Percentiles rank a stretch among this genome's conserved stretches.
These are phyloP conservation scores for Mariannaea elegans DNA, from an alignment of 2,329 filamentous ascomycete genomes.

Conservation along the genomic window DNA sequence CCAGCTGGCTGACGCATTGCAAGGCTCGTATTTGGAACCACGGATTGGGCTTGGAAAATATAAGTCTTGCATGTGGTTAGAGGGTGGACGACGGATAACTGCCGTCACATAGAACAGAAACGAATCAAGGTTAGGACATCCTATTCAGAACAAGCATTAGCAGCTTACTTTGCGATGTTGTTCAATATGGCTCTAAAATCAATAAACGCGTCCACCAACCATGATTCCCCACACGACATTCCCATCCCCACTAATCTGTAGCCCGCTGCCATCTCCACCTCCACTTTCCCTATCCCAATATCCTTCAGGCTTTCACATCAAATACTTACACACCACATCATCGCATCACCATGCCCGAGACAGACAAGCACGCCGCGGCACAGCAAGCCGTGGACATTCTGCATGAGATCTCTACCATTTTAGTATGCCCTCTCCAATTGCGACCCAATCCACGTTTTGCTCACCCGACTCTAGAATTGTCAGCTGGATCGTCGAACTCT, in stretches of 20 bases:
- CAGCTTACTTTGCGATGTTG: no score
- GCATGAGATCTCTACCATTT: conserved; percentile 85
- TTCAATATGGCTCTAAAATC: background rate
- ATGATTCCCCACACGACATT: conserved; percentile 34
- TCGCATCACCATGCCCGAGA: conserved; percentile 54
- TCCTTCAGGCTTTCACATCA: background rate
- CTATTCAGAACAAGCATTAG: no score
- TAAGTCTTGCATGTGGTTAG: no score
- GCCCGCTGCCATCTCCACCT: no score
- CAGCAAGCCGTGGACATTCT: conserved; percentile 86
- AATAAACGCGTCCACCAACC: conserved; percentile 27
- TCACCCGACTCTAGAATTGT: conserved; percentile 74
- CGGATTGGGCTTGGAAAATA: no score
- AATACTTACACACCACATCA: conserved; percentile 9
- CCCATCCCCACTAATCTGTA: no score
- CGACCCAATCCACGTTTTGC: background rate
- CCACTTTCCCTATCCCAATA: conserved; percentile 23
- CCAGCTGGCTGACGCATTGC: no score
- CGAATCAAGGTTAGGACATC: no score
- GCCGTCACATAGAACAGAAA: no score
- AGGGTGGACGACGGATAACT: no score
- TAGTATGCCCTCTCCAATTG: conserved; percentile 67
- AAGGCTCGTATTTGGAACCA: no score
- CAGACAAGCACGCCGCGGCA: conserved; percentile 77
- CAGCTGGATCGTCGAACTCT: conserved; percentile 89